These are phyloP conservation scores for Leonotis leonurus DNA, from an alignment of 257 asterid genomes.

Conservation along the genomic window DNA sequence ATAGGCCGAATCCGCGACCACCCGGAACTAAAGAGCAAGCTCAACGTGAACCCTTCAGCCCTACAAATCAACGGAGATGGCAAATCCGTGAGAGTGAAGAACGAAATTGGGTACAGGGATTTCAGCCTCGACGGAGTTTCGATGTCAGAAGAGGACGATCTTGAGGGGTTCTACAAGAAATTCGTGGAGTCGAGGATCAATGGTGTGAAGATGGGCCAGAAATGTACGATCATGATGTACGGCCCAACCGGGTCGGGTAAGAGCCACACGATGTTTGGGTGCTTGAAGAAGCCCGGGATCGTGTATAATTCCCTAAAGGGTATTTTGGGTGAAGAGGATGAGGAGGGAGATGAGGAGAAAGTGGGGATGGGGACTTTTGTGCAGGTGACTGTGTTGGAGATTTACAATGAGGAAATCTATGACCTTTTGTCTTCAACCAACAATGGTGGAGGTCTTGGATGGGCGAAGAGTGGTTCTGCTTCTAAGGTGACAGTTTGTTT, in stretches of 20 bases:
- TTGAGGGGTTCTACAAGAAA: conserved; percentile 63
- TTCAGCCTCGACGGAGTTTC: conserved; percentile 82
- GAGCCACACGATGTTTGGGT: conserved; percentile 94
- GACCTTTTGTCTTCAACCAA: conserved; percentile 54
- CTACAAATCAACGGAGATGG: conserved; percentile 45
- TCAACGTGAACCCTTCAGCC: conserved; percentile 21
- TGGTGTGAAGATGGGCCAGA: conserved; percentile 74
- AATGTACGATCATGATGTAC: conserved; percentile 94
- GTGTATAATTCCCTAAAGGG: conserved; percentile 76
- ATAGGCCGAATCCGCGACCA: conserved; percentile 71
- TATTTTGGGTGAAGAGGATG: conserved; percentile 61
- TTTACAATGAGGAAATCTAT: conserved; percentile 87
- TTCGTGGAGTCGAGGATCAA: conserved; percentile 70
- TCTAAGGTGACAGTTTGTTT: conserved; percentile 45
- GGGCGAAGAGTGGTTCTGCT: conserved; percentile 62
- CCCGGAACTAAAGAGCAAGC: conserved; percentile 50
- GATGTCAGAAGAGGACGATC: conserved; percentile 64
- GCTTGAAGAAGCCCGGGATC: conserved; percentile 64
- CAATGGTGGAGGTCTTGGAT: conserved; percentile 71
- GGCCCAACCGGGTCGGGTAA: conserved; percentile 98
- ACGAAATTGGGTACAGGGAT: conserved; percentile 78
- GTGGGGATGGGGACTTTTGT: conserved; percentile 61
- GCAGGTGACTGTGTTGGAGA: conserved; percentile 85
- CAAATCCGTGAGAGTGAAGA: conserved; percentile 56
- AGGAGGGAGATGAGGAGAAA: conserved; percentile 35